Conservation (phyloP, 495 filamentous ascomycete genomes). For the Haplographium delicatum region DNA sequence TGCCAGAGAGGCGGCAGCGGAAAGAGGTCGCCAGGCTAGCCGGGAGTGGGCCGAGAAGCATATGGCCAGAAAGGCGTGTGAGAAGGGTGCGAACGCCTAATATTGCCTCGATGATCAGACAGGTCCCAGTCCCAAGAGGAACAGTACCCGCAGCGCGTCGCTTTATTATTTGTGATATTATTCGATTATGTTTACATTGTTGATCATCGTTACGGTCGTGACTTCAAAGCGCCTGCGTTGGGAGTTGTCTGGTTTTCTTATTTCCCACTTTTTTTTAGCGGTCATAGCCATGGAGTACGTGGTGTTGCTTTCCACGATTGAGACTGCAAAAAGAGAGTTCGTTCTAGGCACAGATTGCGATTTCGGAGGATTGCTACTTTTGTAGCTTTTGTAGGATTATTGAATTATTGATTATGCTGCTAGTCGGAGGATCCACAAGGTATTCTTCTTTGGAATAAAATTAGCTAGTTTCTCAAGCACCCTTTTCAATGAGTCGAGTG, state of each 20-base stretch:
- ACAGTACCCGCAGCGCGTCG: neutral
- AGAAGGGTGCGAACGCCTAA: constrained; percentile 18
- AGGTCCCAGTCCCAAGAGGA: neutral
- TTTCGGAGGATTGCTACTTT: no score
- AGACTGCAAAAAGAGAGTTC: no score
- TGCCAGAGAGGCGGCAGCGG: constrained; percentile 59
- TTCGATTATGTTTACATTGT: neutral
- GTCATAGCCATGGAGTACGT: no score
- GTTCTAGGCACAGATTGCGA: no score
- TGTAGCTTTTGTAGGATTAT: no score
- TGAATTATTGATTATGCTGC: no score
- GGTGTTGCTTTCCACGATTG: no score
- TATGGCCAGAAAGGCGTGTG: constrained; percentile 34
- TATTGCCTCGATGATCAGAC: constrained; percentile 21
- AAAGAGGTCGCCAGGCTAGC: constrained; percentile 55
- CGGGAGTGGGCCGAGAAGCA: constrained; percentile 70
- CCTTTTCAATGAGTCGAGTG: no score
- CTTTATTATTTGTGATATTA: neutral
- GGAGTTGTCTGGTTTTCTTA: constrained; percentile 1
- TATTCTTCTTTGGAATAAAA: no score
- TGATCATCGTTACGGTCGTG: neutral
- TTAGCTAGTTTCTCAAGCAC: no score
- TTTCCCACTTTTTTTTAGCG: neutral
- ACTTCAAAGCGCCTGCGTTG: constrained; percentile 1
- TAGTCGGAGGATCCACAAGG: no score